Evolutionary conservation across 768 basidiomycete species (phyloP), one percentile per base, ranked within the genome.

Genomic region (Leucocoprinus sp.): DNA sequence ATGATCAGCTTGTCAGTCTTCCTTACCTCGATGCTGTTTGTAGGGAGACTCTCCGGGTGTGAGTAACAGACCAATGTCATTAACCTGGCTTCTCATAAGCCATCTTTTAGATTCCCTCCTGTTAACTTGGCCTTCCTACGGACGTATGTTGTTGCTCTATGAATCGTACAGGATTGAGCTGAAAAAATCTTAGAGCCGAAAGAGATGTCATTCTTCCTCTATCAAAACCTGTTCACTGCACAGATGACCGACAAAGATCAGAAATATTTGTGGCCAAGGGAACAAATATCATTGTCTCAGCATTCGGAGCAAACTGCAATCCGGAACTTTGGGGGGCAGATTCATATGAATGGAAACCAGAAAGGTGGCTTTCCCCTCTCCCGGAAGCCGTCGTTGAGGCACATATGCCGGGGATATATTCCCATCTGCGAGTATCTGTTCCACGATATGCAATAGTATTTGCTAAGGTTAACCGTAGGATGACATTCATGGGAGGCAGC

Each of bases 241-340:
- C 50, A 5, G 62, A 65, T 38, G 64, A 63, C 5, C 54, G 34
- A 19, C 36, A 59, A 15, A 57, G 64, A 22, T 42, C 50, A 0
- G 55, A 57, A 21, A 49, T 68, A 1, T 37, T 55, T 7, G 45
- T 60, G 14, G 57, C 49, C 15, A 64, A 42, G 41, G 55, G 44
- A 46, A 64, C 58, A 15, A 57, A 51, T 18, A 57, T 62, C 14
- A 49, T 54, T 28, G 48, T 65, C 12, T 49, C 56, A 3, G 52
- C 64, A 14, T 31, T 60, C 9, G 57, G 54, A 9, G 45, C 56
- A 17, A 69, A 67, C 54, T 52, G 58, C n/a, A 54, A 59, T 43
- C 57, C 60, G 22, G 56, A 46, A 4, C 50, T 66, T 3, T 70
- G 69, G 67, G 68, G 68, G 4, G 43, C 53, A 0, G 67, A 69